Percentiles rank a stretch among this genome's conserved stretches.
phyloP scores from a whole-genome alignment of 352 stramenopile species.

The Halophytophthora polymorphica region DNA sequence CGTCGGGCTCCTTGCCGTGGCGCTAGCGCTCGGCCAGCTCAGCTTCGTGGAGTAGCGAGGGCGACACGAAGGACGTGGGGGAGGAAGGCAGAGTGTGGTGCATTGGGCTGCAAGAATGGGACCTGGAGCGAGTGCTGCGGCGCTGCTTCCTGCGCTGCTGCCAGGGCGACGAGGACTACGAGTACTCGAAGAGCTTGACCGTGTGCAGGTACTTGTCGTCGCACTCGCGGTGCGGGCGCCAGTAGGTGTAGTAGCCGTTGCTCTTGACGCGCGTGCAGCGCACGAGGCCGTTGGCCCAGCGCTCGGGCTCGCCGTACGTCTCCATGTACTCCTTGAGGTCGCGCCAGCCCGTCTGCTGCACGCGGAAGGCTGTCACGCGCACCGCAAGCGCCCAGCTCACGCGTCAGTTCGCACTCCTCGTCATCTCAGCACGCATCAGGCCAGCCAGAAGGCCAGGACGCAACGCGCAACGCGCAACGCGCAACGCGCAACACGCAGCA shows the following conservation, averaged over 20 bases:
- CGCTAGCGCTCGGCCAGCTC: constrained; percentile 29
- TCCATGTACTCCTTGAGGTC: constrained; percentile 84
- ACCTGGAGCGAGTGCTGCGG: background rate
- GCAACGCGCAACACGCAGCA: no score
- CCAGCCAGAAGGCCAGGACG: background rate
- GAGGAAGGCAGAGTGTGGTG: constrained; percentile 3
- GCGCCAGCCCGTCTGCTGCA: constrained; percentile 70
- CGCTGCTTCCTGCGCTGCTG: background rate
- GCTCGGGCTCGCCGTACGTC: constrained; percentile 67
- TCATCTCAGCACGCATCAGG: background rate
- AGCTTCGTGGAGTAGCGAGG: constrained; percentile 25
- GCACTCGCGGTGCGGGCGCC: constrained; percentile 66
- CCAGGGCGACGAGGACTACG: constrained; percentile 12
- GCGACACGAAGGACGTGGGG: background rate
- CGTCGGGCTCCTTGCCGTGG: constrained; percentile 33
- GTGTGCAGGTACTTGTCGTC: constrained; percentile 81
- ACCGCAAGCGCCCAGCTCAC: background rate
- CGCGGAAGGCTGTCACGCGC: constrained; percentile 44
- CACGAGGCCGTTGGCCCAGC: constrained; percentile 73
- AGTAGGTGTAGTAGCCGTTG: constrained; percentile 85
- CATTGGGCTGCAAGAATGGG: constrained; percentile 6
- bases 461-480: no score
- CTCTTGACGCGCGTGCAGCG: constrained; percentile 78
- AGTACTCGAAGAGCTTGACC: constrained; percentile 79
- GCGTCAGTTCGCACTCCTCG: background rate